Evolutionary conservation across 495 filamentous ascomycete species (phyloP).

Genomic region (Xylaria telfairii): DNA sequence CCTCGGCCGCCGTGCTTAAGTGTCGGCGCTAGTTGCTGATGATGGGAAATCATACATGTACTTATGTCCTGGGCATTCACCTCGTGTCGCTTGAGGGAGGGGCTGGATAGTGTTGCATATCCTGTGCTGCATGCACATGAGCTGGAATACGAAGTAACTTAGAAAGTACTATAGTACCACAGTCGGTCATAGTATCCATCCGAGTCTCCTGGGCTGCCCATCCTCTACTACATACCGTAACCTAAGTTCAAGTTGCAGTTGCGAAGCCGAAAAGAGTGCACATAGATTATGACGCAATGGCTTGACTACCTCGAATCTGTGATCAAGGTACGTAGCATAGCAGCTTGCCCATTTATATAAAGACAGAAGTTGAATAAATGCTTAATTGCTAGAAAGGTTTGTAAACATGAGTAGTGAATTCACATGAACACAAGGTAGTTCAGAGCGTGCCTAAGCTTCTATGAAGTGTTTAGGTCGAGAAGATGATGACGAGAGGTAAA

Average conservation of each 20-base stretch:
- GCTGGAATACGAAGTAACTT: constrained; percentile 21
- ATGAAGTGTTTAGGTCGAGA: neutral
- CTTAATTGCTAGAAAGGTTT: neutral
- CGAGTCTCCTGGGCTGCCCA: neutral
- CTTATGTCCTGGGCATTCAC: neutral
- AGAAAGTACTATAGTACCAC: neutral
- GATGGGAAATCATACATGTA: constrained; percentile 6
- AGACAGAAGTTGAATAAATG: neutral
- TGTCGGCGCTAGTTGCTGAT: constrained; percentile 5
- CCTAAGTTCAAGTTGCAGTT: neutral
- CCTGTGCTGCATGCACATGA: constrained; percentile 8
- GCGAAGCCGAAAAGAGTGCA: neutral
- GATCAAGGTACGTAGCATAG: neutral
- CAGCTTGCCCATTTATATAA: neutral
- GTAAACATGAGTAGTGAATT: neutral
- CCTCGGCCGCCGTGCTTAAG: constrained; percentile 10
- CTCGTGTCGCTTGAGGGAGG: constrained; percentile 17
- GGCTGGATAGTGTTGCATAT: constrained; percentile 15
- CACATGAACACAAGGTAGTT: neutral
- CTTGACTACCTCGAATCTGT: neutral
- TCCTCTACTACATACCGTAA: neutral
- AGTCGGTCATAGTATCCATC: neutral
- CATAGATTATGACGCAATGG: constrained; percentile 20
- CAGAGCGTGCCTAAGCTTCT: neutral
- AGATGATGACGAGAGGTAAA: constrained; percentile 2